Conservation (phyloP, 192 early-diverging fungal genomes). For the Coemansia guatemalensis region DNA sequence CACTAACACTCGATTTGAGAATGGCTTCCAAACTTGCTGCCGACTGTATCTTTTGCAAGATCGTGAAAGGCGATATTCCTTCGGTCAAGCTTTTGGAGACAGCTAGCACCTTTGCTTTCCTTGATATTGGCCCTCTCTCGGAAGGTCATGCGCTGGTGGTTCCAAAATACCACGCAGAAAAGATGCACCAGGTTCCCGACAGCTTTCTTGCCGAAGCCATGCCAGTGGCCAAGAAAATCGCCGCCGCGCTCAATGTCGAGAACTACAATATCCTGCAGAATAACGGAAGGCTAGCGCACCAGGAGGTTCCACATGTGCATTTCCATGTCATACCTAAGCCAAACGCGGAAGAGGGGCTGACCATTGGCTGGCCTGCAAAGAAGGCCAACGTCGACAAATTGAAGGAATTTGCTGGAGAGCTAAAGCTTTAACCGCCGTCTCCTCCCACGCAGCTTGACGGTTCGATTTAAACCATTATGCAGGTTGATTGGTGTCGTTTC, state of each 20-base stretch:
- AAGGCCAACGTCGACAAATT: conserved; percentile 56
- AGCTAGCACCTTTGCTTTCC: conserved; percentile 73
- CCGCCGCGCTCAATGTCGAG: conserved; percentile 64
- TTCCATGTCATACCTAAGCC: conserved; percentile 86
- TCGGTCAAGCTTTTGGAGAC: conserved; percentile 83
- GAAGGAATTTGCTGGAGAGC: conserved; percentile 36
- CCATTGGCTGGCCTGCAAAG: conserved; percentile 67
- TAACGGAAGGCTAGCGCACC: conserved; percentile 72
- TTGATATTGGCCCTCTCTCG: conserved; percentile 77
- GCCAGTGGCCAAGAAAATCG: conserved; percentile 88
- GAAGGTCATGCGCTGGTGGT: conserved; percentile 68
- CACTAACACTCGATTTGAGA: neutral
- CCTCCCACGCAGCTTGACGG: conserved; percentile 3
- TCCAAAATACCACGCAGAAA: conserved; percentile 70
- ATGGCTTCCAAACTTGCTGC: conserved; percentile 45
- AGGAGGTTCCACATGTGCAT: conserved; percentile 91
- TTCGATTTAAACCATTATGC: too few relatives aligned
- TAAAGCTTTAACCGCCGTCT: conserved; percentile 43
- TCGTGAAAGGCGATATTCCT: conserved; percentile 81
- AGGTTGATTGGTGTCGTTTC: too few relatives aligned
- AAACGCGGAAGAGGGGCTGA: conserved; percentile 63
- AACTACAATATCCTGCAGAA: conserved; percentile 95
- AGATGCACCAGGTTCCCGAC: conserved; percentile 87
- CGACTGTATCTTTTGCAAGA: conserved; percentile 91
- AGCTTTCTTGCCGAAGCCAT: conserved; percentile 78